phyloP scores from a whole-genome alignment of 345 rosid genomes.

The Syzygium aromaticum region DNA sequence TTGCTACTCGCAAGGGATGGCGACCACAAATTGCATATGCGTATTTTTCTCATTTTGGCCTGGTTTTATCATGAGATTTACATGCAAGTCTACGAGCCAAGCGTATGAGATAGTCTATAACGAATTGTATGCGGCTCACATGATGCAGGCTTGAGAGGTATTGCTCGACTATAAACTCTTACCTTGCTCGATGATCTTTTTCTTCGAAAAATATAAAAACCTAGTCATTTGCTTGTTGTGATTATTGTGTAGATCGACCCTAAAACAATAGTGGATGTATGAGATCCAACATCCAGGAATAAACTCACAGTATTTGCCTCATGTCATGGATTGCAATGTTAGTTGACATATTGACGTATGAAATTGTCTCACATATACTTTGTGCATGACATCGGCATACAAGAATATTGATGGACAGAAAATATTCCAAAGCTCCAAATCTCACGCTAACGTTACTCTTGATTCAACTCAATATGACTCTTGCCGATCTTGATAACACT shows the following conservation, averaged over 20 bases:
- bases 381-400: not conserved
- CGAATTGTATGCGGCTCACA: no score
- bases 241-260: not conserved
- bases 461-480: not conserved
- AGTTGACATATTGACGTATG: not conserved
- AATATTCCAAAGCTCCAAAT: not conserved
- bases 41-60: not conserved
- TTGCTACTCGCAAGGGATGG: not conserved
- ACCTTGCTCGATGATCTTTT: not conserved
- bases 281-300: not conserved
- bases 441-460: not conserved
- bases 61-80: not conserved
- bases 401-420: not conserved
- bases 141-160: not conserved
- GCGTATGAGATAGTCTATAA: no score
- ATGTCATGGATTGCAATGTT: not conserved
- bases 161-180: not conserved
- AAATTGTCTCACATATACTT: not conserved
- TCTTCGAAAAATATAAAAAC: not conserved
- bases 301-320: not conserved
- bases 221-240: not conserved
- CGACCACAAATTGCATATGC: not conserved
- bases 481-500: not conserved
- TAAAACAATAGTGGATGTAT: not conserved
- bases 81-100: not conserved